These are phyloP conservation scores for Anisogramma anomala DNA, from an alignment of 2,329 filamentous ascomycete species.

Conservation along the genomic window DNA sequence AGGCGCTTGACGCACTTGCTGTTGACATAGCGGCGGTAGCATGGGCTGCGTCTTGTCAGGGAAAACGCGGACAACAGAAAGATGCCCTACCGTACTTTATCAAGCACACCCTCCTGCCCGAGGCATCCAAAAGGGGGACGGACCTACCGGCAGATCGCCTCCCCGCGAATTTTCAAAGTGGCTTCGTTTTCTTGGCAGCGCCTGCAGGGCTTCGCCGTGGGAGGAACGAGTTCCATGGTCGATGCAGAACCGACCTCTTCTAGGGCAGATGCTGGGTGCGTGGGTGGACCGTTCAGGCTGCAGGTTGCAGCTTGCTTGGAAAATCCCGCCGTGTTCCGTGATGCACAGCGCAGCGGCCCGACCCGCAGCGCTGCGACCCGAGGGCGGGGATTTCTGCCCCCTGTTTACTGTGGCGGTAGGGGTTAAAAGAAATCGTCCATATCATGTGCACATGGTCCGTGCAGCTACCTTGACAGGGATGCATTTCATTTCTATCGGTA, in stretches of 20 bases:
- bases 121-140: slow-evolving; percentile 15
- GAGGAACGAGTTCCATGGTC: slow-evolving; percentile 12
- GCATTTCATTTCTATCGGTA: too few species aligned
- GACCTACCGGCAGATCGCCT: slow-evolving; percentile 46
- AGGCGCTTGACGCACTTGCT: slow-evolving; percentile 70
- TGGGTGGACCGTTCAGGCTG: too few species aligned
- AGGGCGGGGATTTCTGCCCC: too few species aligned
- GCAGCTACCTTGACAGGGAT: too few species aligned
- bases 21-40: slow-evolving; percentile 66
- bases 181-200: slow-evolving; percentile 43
- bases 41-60: slow-evolving; percentile 38
- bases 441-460: too few species aligned
- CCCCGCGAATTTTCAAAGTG: slow-evolving; percentile 42
- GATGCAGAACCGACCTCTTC: background rate
- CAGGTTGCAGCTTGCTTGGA: too few species aligned
- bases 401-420: too few species aligned
- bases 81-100: too few species aligned
- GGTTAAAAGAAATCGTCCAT: too few species aligned
- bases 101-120: background rate
- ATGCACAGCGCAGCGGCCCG: too few species aligned
- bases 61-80: background rate
- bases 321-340: too few species aligned
- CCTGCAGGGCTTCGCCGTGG: slow-evolving; percentile 31
- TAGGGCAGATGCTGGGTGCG: background rate
- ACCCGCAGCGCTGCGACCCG: too few species aligned